Base-by-base conservation (phyloP, 2,329 filamentous ascomycete genomes). In the Fusarium pseudograminearum region DNA sequence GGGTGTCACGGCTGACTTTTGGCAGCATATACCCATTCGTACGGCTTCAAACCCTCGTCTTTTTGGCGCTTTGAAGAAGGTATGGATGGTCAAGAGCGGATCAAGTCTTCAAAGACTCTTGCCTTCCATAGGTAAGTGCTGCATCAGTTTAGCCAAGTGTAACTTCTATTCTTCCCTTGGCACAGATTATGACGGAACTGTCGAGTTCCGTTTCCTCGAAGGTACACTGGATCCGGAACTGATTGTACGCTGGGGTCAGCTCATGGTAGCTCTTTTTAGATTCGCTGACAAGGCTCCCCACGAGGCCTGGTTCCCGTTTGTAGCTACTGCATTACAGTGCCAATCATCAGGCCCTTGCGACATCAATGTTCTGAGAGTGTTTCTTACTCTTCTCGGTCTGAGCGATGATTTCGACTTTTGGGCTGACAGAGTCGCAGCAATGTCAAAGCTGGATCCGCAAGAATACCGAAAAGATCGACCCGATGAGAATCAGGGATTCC, bases 181-280 rank as follows among this genome's bases (percentile, higher is more conserved):
- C 4, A 47, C 46, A 9, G n/a, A 33, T 18, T 50, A 50, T 28
- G 33, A 46, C 6, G 71, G 63, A 3, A 53, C 69, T 5, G 54
- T 72, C n/a, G 71, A 73, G 56, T 72, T 73, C 22, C 71, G 71
- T 7, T 24, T 65, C 42, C 56, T 70, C 14, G 63, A 73, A 50
- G 63, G 66, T n/a, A 70, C 52, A 34, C 24, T 73, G 18, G 54
- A 72, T 40, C 69, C 71, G 4, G 69, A 54, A 4, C 46, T 69
- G 41, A 56, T 73, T 26, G 28, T 73, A 15, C 66, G 58, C 26
- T 73, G 65, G 65, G 50, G 57, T 9, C 66, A 73, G 20, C 60
- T 73, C 9, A 56, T 70, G 45, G 36, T 63, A 22, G 57, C 71
- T 16, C 56, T 72, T 8, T 72, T 72, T 33, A 61, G 68, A 26